Evolutionary conservation across 2,329 filamentous ascomycete genomes (phyloP).

Genomic region (Leptographium procerum): DNA sequence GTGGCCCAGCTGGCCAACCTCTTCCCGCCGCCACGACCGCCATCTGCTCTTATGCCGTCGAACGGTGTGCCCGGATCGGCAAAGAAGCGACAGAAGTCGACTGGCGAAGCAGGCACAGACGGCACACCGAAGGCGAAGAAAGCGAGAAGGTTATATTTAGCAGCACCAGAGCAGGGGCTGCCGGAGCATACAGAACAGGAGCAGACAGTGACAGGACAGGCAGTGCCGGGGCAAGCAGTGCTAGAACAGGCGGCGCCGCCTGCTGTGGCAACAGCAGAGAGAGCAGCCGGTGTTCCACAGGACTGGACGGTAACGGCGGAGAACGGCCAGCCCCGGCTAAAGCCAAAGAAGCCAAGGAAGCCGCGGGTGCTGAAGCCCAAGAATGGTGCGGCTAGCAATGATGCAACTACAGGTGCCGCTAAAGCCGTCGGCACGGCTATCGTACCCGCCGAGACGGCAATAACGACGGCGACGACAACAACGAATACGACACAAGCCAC

Average conservation of each 20-base stretch:
- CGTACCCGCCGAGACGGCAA: background rate
- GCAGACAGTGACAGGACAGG: background rate
- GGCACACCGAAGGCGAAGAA: background rate
- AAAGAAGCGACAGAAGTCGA: constrained; percentile 4
- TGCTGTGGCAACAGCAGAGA: background rate
- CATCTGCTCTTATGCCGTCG: background rate
- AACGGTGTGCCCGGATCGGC: background rate
- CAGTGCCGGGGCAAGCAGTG: background rate
- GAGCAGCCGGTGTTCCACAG: background rate
- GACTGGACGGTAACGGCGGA: background rate
- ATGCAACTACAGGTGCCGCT: background rate
- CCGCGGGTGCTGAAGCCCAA: background rate
- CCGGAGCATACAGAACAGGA: background rate
- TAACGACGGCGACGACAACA: background rate
- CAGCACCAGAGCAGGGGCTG: background rate
- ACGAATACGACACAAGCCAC: background rate
- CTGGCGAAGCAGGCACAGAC: background rate
- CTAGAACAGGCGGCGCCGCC: background rate
- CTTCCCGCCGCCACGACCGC: constrained; percentile 33
- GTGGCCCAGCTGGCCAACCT: constrained; percentile 37
- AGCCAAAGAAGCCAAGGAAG: constrained; percentile 4
- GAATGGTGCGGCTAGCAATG: background rate
- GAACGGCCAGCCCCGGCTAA: background rate
- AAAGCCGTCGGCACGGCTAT: too few relatives aligned
- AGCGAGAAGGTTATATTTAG: background rate